Evolutionary conservation across 129 eudicot species (phyloP).

Genomic region (sunflower (Helianthus annuus)): DNA sequence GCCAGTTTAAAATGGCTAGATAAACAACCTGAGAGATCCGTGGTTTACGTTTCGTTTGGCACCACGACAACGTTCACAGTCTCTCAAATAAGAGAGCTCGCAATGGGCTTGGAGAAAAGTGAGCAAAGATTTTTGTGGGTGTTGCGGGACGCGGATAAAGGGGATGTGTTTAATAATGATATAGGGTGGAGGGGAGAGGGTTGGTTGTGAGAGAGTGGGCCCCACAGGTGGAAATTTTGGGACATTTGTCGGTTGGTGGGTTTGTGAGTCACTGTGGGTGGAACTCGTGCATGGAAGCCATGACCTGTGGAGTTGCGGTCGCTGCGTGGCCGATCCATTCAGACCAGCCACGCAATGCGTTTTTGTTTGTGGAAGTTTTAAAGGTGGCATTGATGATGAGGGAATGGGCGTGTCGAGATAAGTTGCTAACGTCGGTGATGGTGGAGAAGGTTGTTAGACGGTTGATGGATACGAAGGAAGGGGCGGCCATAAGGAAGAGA

Average conservation of each 20-base stretch:
- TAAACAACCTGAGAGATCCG: constrained; percentile 49
- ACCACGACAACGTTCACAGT: constrained; percentile 45
- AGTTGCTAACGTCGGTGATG: constrained; percentile 9
- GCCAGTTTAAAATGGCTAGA: constrained; percentile 68
- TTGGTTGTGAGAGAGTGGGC: constrained; percentile 63
- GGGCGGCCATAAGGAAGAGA: background rate
- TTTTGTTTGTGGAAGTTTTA: constrained; percentile 34
- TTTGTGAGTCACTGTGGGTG: constrained; percentile 72
- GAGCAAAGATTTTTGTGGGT: constrained; percentile 28
- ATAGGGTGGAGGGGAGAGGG: constrained; percentile 32
- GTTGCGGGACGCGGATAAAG: constrained; percentile 29
- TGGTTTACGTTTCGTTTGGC: constrained; percentile 59
- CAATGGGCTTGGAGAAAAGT: constrained; percentile 2
- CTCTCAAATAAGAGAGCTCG: constrained; percentile 47
- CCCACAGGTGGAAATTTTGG: constrained; percentile 49
- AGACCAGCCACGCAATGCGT: constrained; percentile 53
- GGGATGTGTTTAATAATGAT: background rate
- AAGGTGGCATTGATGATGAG: constrained; percentile 16
- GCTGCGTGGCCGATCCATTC: constrained; percentile 63
- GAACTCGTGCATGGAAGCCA: constrained; percentile 63
- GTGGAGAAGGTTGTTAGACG: constrained; percentile 26
- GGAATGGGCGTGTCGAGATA: constrained; percentile 17
- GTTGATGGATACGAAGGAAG: constrained; percentile 24
- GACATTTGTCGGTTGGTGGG: constrained; percentile 47
- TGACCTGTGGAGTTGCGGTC: constrained; percentile 48